A percentile compares a stretch with the other conserved stretches of the same genome.
phyloP scores from a whole-genome alignment of 495 filamentous ascomycete genomes.

The Thermothielavioides terrestris region DNA sequence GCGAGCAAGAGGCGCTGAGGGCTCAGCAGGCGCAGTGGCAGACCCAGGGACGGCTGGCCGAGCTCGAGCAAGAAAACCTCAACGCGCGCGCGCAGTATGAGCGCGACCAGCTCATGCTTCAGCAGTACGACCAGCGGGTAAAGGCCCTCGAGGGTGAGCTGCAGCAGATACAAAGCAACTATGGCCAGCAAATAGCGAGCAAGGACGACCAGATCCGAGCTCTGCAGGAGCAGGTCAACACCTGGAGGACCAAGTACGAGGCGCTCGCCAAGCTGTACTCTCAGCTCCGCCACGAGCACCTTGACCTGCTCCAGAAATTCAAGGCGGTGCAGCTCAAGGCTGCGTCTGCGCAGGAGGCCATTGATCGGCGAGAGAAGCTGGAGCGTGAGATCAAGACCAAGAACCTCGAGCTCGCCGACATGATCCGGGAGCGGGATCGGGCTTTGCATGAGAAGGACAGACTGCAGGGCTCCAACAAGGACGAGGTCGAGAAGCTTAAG shows the following conservation, averaged over 20 bases:
- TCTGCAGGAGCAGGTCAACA: constrained; percentile 90
- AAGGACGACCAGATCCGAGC: constrained; percentile 92
- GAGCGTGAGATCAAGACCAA: constrained; percentile 97
- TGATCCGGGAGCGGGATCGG: constrained; percentile 94
- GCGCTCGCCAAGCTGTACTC: constrained; percentile 94
- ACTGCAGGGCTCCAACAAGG: constrained; percentile 72
- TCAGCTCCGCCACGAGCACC: constrained; percentile 87
- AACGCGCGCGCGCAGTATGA: constrained; percentile 93
- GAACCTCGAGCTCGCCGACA: constrained; percentile 94
- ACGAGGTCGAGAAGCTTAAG: constrained; percentile 92
- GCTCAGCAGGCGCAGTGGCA: constrained; percentile 83
- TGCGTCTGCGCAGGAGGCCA: constrained; percentile 91
- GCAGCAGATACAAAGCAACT: constrained; percentile 68
- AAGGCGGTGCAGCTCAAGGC: constrained; percentile 94
- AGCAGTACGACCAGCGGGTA: constrained; percentile 91
- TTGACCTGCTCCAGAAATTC: constrained; percentile 89
- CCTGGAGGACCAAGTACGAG: constrained; percentile 95
- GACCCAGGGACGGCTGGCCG: constrained; percentile 85
- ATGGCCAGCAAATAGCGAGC: constrained; percentile 73
- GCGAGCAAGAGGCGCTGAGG: constrained; percentile 83
- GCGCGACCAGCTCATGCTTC: constrained; percentile 89
- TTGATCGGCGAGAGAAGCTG: constrained; percentile 87
- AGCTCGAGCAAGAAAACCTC: constrained; percentile 89
- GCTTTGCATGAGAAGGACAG: constrained; percentile 91
- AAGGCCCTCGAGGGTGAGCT: constrained; percentile 89